Evolutionary conservation across 2,329 filamentous ascomycete species (phyloP), one percentile per base, ranked within the genome.

Genomic region (Paracoccidioides brasiliensis): DNA sequence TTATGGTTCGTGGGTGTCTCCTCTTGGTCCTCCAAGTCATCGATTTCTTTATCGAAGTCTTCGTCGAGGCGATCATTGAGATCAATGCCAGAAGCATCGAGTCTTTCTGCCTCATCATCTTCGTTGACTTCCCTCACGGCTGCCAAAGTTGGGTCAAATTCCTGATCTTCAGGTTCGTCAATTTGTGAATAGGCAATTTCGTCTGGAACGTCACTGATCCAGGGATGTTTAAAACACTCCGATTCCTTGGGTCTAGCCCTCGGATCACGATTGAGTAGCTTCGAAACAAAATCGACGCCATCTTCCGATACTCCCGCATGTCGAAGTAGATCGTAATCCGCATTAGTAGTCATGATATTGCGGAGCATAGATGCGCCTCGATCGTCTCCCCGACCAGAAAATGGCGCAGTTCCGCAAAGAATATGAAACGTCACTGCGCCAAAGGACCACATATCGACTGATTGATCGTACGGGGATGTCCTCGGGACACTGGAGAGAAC

Each of bases 391-490:
- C 83, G 82, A 14, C 87, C 90, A 33, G 85, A 85, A 67, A 88
- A 97, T 0, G 93, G 91, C 33, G 91, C 86, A 35, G 78, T 78
- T 9, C 81, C 82, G 4, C 85, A 90, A n/a, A 98, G 75, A 5
- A 88, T 78, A 65, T 87, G 93, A 73, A 90, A 98, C 5, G 97
- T 72, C 1, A 98, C 93, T 12, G 90, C 93, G 14, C 88, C 93
- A 49, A 95, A 81, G 0, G 93, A 97, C 91, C 93, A 98, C 59
- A 96, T 87, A 67, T 98, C 93, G 37, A 97, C 88, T 1, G 90
- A 88, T 59, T 95, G 88, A 65, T 84, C 88, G 69, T 98, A 98
- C 28, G 88, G 83, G 71, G 75, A 72, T 65, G 78, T 70, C 71
- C 74, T 72, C 48, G 71, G 62, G 22, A 67, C 54, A 71, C 79